Base-by-base conservation (phyloP, 139 green algal species). In the Coelastrella sp. region DNA sequence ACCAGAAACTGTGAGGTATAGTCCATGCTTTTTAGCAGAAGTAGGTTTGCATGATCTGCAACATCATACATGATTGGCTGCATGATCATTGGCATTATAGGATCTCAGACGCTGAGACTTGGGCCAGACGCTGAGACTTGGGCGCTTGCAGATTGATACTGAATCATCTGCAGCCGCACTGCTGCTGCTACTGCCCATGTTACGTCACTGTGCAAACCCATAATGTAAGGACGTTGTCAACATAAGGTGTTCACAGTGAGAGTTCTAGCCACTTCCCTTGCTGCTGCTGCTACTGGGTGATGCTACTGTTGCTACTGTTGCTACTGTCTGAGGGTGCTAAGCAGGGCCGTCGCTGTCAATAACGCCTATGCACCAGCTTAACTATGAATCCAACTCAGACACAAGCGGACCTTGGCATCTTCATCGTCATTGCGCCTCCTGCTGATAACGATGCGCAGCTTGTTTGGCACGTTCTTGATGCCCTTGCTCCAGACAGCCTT, bases 401-500 rank as follows among this genome's bases (percentile, higher is more conserved):
- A 25, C 35, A 8, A 6, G 11, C 93, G 27, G 78, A 98, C 97
- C 94, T 96, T 98, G 82, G 98, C 98, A 84, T 99, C 98, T 95
- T 99, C 98, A 90, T 99, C 97, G 90, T 99, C 98, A 92, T 99
- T 99, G 72, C 97, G 95, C 94, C 96, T 94, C 83, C 98, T 95
- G 59, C 94, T 95, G 91, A 99, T 97, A 87, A 97, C 94, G 10
- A 99, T 95, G 90, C 98, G 97, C 72, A 99, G 90, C 27, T 95
- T 93, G 27, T 93, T 96, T 76, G 98, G 98, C 82, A 99, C 97
- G 91, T 98, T 99, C 85, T 93, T 94, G 90, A 99, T 96, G 80
- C 98, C 98, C 95, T 98, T 95, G 92, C 92, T 96, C 98, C 98
- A 99, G 25, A 99, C 95, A 4, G 95, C 94, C 96, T 99, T 99